Base-by-base conservation (phyloP, 495 filamentous ascomycete genomes). In the Staphylotrichum longicolle region DNA sequence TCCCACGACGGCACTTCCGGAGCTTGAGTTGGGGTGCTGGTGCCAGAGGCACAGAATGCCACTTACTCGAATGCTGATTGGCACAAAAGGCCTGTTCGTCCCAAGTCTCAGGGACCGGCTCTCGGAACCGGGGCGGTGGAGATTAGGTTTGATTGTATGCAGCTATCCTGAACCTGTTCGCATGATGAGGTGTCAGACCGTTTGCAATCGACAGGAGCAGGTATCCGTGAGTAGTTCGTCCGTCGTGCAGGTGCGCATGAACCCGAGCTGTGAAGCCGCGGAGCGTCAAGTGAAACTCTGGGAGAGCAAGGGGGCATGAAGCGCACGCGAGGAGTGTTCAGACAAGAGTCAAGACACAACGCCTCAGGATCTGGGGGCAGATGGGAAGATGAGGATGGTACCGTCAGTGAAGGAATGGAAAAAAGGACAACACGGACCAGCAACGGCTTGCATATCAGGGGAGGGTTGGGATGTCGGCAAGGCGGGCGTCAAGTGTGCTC, bases 161-260 rank as follows among this genome's bases (percentile, higher is more conserved):
- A 75, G 75, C 69, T 74, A 78, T 69, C 78, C 78, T 68, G 73
- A 77, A 77, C 73, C 76, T 79, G 77, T 80, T 80, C 74, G 75
- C 73, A 75, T 74, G 66, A 67, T 67, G 68, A 52, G 63, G 60
- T 68, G 66, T 74, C 68, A 72, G 74, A 68, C 64, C 33, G 58
- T 63, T 68, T 74, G 74, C 74, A 78, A 74, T 71, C 69, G 70
- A 63, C 70, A 60, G 58, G 61, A 70, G 78, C 63, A 69, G 68
- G 69, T 74, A 73, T 62, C 74, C 72, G 76, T 60, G 62, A 72
- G 57, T 61, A 52, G 71, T 73, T 75, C 64, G 67, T 71, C 67
- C 54, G 66, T 54, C 57, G 70, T 63, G 51, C 15, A 39, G 37
- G 37, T 7, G 51, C 11, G 15, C 39, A 35, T n/a, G 58, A 35